Evolutionary conservation across 2,329 filamentous ascomycete genomes (phyloP), one percentile per base, ranked within the genome.

Genomic region (Pyrenochaeta sp.): DNA sequence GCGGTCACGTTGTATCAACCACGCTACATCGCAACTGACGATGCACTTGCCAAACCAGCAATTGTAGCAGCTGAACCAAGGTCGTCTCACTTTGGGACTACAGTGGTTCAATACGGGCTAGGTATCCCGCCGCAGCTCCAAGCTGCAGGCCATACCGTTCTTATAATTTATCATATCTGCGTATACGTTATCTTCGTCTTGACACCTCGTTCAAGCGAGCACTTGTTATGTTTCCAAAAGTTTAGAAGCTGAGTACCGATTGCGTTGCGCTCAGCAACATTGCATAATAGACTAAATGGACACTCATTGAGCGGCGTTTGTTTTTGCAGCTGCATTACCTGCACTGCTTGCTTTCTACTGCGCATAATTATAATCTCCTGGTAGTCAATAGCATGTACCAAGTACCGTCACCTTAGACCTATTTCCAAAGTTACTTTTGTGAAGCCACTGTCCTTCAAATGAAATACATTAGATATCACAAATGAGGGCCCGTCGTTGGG

Each of bases 251-350:
- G 28, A 27, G 36, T 44, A 43, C 24, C 19, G 32, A 37, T n/a
- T 27, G 15, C 25, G 13, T 42, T 48, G 36, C 45, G 3, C 24
- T 34, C 27, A 13, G 45, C 25, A 44, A 25, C 15, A 42, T 45
- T 44, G 15, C 27, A 48, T 49, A 55, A 19, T 56, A 56, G 52
- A 64, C 34, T 45, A 7, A 2, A 50, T 55, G 62, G 54, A 59
- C 58, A 55, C 28, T 34, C 50, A 63, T 61, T 61, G 49, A 61
- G 61, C 42, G 58, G 64, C 45, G 60, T 66, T 64, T 49, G 32
- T 27, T 42, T 3, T 50, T 61, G 53, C 58, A 59, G 25, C 49
- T 48, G 32, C 25, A 3, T 37, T 22, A 34, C 37, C 27, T 19
- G 46, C 32, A n/a, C 13, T 10, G 36, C 36, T 19, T 39, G 36